Conservation (phyloP, 108 stramenopile species). For the Cyclotella kingstonii region DNA sequence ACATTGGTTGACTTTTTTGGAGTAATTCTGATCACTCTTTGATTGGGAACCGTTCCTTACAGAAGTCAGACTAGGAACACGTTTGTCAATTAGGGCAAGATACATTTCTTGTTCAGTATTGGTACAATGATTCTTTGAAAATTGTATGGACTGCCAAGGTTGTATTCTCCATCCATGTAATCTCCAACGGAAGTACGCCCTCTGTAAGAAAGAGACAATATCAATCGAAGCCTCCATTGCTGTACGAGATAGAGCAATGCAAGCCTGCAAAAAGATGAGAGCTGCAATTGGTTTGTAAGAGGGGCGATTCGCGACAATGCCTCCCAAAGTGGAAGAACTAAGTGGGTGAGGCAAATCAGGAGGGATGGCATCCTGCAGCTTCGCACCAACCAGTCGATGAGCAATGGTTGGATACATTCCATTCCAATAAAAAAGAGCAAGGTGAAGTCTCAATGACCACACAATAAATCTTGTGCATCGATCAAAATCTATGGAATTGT, state of each 20-base stretch:
- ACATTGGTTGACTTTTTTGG: not conserved
- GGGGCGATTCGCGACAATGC: constrained; percentile 44
- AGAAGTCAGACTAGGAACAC: constrained; percentile 37
- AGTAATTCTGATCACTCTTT: not conserved
- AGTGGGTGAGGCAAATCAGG: constrained; percentile 1
- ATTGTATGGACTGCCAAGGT: not conserved
- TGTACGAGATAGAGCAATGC: constrained; percentile 16
- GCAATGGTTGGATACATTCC: constrained; percentile 36
- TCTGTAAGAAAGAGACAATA: constrained; percentile 27
- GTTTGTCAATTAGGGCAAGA: constrained; percentile 35
- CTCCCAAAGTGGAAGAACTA: not conserved
- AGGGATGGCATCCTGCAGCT: constrained; percentile 16
- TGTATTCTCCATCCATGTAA: constrained; percentile 12
- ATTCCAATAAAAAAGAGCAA: constrained; percentile 43
- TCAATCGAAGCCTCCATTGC: constrained; percentile 32
- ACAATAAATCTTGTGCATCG: constrained; percentile 29
- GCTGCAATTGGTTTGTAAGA: constrained; percentile 40
- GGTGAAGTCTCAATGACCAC: constrained; percentile 36
- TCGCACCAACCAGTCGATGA: constrained; percentile 36
- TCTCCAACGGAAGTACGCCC: constrained; percentile 32
- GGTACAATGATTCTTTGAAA: not conserved
- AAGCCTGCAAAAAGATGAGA: constrained; percentile 33
- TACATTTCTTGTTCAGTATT: constrained; percentile 34
- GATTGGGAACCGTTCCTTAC: not conserved
- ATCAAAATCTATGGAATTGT: constrained; percentile 15